Evolutionary conservation across 495 filamentous ascomycete genomes (phyloP).

Genomic region (Penicillium pulvis): DNA sequence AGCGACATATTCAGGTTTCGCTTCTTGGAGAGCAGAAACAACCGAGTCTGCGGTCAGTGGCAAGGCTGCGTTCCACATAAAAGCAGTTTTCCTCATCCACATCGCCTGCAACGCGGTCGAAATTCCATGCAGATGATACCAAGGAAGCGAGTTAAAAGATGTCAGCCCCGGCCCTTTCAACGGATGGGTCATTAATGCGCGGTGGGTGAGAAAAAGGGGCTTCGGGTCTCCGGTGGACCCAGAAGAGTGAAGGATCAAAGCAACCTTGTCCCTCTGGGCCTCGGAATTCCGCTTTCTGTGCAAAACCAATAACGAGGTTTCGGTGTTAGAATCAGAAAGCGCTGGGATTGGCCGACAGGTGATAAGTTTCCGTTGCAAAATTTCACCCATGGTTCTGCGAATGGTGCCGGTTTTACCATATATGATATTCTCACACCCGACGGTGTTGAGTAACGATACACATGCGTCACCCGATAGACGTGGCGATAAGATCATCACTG

Average conservation of each 20-base stretch:
- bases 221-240: conserved; percentile 63
- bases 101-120: conserved; percentile 52
- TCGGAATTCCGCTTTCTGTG: conserved; percentile 34
- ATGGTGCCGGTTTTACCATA: conserved; percentile 43
- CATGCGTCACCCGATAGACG: conserved; percentile 55
- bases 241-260: conserved; percentile 58
- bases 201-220: conserved; percentile 45
- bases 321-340: conserved; percentile 9
- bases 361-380: conserved; percentile 38
- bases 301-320: conserved; percentile 35
- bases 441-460: conserved; percentile 51
- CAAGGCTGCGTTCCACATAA: conserved; percentile 53
- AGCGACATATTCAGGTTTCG: conserved; percentile 53
- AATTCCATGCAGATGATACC: conserved; percentile 56
- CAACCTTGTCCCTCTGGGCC: conserved; percentile 33
- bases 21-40: conserved; percentile 47
- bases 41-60: conserved; percentile 55
- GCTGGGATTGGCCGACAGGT: conserved; percentile 36
- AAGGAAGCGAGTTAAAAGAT: conserved; percentile 57
- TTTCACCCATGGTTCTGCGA: conserved; percentile 43
- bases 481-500: conserved; percentile 60
- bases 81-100: conserved; percentile 51
- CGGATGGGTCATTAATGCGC: conserved; percentile 42
- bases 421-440: conserved; percentile 48
- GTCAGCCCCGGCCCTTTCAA: conserved; percentile 39